phyloP scores from a whole-genome alignment of 1,284 basidiomycete species.

The Malassezia yamatoensis region DNA sequence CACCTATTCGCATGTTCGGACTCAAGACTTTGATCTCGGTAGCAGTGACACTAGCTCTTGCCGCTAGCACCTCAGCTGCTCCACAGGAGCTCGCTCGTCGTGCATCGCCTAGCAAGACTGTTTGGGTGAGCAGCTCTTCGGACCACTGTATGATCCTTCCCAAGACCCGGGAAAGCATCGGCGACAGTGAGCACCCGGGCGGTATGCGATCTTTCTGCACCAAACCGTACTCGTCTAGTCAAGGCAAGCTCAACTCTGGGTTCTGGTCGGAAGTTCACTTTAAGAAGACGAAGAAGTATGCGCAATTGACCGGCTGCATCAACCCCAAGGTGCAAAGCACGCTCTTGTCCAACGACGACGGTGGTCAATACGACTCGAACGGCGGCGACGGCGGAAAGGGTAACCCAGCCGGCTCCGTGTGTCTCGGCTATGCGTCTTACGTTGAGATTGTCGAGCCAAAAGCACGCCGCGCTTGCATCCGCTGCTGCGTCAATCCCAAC shows the following conservation, averaged over 20 bases:
- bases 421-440: slow-evolving; percentile 35
- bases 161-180: slow-evolving; percentile 6
- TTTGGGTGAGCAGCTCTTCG: slow-evolving; percentile 16
- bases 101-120: slow-evolving; percentile 9
- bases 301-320: slow-evolving; percentile 25
- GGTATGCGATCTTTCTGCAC: slow-evolving; percentile 15
- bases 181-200: slow-evolving; percentile 18
- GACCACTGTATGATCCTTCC: slow-evolving; percentile 22
- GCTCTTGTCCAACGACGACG: slow-evolving; percentile 25
- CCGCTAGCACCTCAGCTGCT: slow-evolving; percentile 4
- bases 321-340: slow-evolving; percentile 17
- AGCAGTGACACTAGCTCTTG: background rate
- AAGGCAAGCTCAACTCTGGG: slow-evolving; percentile 15
- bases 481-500: slow-evolving; percentile 34
- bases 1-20: background rate
- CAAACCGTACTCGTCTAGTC: slow-evolving; percentile 10
- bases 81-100: slow-evolving; percentile 9
- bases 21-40: slow-evolving; percentile 6
- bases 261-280: slow-evolving; percentile 20
- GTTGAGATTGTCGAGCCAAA: slow-evolving; percentile 41
- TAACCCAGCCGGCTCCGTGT: slow-evolving; percentile 33
- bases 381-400: slow-evolving; percentile 39
- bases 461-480: slow-evolving; percentile 33
- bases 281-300: slow-evolving; percentile 21
- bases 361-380: slow-evolving; percentile 44